These are phyloP conservation scores for Phytophthora syringae DNA, from an alignment of 352 stramenopile species.

Conservation along the genomic window DNA sequence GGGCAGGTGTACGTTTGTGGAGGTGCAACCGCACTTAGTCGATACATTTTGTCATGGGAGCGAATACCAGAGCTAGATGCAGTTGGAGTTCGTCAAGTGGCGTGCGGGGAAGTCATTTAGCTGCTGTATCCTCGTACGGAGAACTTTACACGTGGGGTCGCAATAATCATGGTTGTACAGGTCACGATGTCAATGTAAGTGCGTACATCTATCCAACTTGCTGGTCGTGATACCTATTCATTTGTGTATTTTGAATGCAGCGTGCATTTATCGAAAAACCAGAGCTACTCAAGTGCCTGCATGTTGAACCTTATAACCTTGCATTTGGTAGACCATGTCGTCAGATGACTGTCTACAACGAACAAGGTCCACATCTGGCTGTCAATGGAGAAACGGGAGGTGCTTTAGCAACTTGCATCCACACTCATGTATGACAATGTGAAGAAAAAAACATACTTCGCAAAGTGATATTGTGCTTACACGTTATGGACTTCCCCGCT, in stretches of 20 bases:
- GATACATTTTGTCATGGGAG: conserved; percentile 79
- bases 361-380: conserved; percentile 78
- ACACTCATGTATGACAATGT: conserved; percentile 79
- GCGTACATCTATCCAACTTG: not conserved
- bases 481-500: not conserved
- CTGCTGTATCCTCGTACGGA: conserved; percentile 85
- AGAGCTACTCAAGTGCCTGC: conserved; percentile 77
- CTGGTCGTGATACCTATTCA: not conserved
- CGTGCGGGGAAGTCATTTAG: conserved; percentile 91
- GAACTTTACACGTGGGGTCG: conserved; percentile 94
- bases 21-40: conserved; percentile 80
- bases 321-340: conserved; percentile 73
- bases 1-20: conserved; percentile 91
- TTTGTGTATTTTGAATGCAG: conserved; percentile 25
- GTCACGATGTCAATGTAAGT: conserved; percentile 59
- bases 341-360: conserved; percentile 93
- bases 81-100: conserved; percentile 71
- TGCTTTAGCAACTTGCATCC: conserved; percentile 74
- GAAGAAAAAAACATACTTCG: too few species aligned
- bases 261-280: conserved; percentile 79
- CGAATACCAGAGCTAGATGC: conserved; percentile 57
- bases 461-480: not conserved
- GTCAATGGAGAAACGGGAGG: conserved; percentile 86
- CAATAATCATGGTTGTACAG: conserved; percentile 92
- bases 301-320: conserved; percentile 91